phyloP scores from a whole-genome alignment of 164 flowering plant species.

The Tetracentron sinense region DNA sequence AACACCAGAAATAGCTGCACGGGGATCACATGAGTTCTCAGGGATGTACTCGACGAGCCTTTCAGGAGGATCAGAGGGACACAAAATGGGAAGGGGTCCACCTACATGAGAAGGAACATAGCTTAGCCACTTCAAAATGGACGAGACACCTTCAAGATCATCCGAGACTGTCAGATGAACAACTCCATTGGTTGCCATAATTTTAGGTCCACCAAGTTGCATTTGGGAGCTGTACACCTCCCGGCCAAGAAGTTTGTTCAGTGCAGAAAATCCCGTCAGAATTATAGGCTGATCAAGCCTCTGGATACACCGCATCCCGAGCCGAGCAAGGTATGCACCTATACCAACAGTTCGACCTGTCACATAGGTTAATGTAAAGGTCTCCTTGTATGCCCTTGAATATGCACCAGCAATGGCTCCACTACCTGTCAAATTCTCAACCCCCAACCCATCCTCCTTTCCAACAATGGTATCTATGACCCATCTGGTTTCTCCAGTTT shows the following conservation, averaged over 20 bases:
- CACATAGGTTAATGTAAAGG: conserved; percentile 93
- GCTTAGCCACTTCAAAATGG: conserved; percentile 94
- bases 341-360: conserved; percentile 99
- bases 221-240: conserved; percentile 99
- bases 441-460: conserved; percentile 94
- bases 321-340: conserved; percentile 98
- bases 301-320: conserved; percentile 99
- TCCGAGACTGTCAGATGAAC: conserved; percentile 95
- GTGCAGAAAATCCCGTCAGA: conserved; percentile 92
- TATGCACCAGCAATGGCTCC: conserved; percentile 98
- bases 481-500: conserved; percentile 87
- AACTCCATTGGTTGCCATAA: conserved; percentile 98
- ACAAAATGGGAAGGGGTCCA: conserved; percentile 75
- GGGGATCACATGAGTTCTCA: conserved; percentile 96
- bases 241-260: conserved; percentile 94
- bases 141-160: conserved; percentile 92
- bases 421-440: conserved; percentile 90
- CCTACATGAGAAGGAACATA: conserved; percentile 75
- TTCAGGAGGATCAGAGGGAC: conserved; percentile 71
- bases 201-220: conserved; percentile 99
- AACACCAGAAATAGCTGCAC: conserved; percentile 83
- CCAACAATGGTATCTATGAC: conserved; percentile 93
- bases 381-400: conserved; percentile 92
- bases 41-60: conserved; percentile 79
- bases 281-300: conserved; percentile 98